Evolutionary conservation across 129 eudicot genomes (phyloP), one percentile per base, ranked within the genome.

Genomic region (Centella asiatica): DNA sequence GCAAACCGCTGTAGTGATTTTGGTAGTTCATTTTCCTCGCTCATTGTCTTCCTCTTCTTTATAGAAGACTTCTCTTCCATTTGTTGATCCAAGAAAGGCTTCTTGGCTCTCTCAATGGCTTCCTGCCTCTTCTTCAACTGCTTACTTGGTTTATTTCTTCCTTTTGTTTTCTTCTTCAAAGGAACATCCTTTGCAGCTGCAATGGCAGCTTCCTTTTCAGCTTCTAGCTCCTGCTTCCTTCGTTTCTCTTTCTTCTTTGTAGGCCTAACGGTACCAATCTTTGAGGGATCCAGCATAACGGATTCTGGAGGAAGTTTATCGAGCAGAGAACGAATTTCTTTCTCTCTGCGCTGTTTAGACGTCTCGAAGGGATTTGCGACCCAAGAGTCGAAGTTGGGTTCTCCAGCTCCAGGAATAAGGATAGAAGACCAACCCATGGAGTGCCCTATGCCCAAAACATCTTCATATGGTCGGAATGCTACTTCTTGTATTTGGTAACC

Each of bases 301-400:
- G 98, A 74, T 75, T 90, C 98, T 0, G 98, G 95, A 2, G 98
- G 98, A 1, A 90, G 84, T 56, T 90, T 90, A 25, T 90, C 98
- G 15, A 90, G 85, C 29, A 90, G 85, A 47, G 87, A 62, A 44
- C 79, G 80, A 26, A 90, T 77, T 63, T 90, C 98, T 83, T 84
- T 90, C 76, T 90, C 98, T 32, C 83, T 76, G 62, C 98, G 65
- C 68, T 90, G 95, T 49, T 86, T 90, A 19, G 77, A 46, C 5
- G 94, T 90, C 64, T 90, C 98, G 13, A 51, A 90, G 0, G 98
- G 98, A 42, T 90, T 90, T 0, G 98, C 98, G 42, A 90, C 95
- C 94, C 90, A 83, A n/a, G 90, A 77, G 27, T 90, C 98, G 6
- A 90, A 87, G 62, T 90, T 87, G 39, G 98, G 94, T 56, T 90